phyloP scores from a whole-genome alignment of 1,284 basidiomycete species.

The Cutaneotrichosporon sp. region DNA sequence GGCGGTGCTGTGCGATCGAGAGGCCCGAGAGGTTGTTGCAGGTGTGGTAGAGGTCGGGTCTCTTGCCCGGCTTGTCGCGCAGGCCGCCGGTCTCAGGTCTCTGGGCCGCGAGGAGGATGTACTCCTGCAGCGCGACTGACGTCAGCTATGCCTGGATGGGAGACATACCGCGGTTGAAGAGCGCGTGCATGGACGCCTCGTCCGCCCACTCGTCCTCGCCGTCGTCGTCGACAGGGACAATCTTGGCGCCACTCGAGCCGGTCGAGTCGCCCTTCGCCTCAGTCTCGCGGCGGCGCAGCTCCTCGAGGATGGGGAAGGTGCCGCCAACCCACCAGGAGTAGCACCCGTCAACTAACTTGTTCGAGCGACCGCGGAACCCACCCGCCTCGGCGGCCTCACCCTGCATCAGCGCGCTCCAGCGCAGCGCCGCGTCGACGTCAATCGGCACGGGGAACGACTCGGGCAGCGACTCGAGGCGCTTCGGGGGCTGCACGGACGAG shows the following conservation, averaged over 20 bases:
- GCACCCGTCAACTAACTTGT: constrained; percentile 98
- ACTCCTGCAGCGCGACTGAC: constrained; percentile 75
- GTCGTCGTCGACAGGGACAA: constrained; percentile 25
- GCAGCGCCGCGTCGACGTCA: constrained; percentile 64
- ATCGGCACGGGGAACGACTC: constrained; percentile 56
- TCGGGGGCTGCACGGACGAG: constrained; percentile 23
- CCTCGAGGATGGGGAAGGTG: constrained; percentile 76
- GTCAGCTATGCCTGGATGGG: constrained; percentile 14
- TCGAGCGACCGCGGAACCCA: constrained; percentile 90
- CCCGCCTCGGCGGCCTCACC: constrained; percentile 80
- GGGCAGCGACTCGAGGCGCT: constrained; percentile 21
- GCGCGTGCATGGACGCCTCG: constrained; percentile 15
- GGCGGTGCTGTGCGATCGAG: constrained; percentile 79
- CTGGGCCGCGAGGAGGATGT: constrained; percentile 83
- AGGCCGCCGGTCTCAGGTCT: constrained; percentile 71
- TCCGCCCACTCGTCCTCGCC: constrained; percentile 36
- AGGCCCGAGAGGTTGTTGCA: constrained; percentile 85
- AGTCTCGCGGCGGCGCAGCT: constrained; percentile 56
- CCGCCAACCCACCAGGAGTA: constrained; percentile 99
- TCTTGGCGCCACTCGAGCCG: constrained; percentile 8
- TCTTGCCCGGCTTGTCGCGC: constrained; percentile 92
- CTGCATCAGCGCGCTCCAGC: constrained; percentile 89
- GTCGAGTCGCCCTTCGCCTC: constrained; percentile 19
- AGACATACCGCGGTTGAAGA: constrained; percentile 53
- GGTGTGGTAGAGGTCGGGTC: constrained; percentile 86